These are phyloP conservation scores for Colletotrichum aenigma DNA, from an alignment of 2,329 filamentous ascomycete genomes.

Conservation along the genomic window DNA sequence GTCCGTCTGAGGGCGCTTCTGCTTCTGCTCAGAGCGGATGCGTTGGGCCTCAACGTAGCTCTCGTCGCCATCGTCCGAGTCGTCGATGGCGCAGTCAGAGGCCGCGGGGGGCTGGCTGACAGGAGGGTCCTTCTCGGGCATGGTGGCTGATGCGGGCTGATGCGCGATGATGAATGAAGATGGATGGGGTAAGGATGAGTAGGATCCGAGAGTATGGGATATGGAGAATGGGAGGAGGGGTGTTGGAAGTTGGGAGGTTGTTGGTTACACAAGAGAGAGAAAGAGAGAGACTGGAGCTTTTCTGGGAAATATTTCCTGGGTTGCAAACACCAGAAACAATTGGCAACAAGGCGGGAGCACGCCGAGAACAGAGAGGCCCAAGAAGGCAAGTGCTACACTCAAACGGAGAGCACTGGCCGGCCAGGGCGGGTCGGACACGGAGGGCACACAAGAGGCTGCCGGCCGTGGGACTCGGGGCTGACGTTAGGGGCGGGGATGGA, in stretches of 20 bases:
- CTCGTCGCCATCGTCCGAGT: conserved; percentile 42
- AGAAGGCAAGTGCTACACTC: background rate
- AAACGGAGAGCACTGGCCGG: background rate
- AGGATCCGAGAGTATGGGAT: background rate
- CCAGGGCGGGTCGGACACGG: background rate
- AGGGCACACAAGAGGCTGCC: background rate
- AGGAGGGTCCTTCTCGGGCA: conserved; percentile 7
- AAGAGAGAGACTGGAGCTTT: background rate
- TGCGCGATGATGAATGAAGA: background rate
- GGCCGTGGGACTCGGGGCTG: conserved; percentile 2
- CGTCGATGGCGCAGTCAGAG: conserved; percentile 38
- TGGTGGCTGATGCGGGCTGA: background rate
- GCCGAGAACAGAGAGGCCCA: background rate
- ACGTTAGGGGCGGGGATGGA: background rate
- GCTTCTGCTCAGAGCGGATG: conserved; percentile 42
- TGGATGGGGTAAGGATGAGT: background rate
- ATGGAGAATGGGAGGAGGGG: background rate
- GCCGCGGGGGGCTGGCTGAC: background rate
- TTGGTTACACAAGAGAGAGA: background rate
- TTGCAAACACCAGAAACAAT: background rate
- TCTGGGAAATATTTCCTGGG: background rate
- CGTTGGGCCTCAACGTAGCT: conserved; percentile 40
- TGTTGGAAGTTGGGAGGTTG: background rate
- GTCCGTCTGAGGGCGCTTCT: conserved; percentile 35
- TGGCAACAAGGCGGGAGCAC: background rate